Evolutionary conservation across 2,329 filamentous ascomycete genomes (phyloP).

Genomic region (Alternaria ventricosa): DNA sequence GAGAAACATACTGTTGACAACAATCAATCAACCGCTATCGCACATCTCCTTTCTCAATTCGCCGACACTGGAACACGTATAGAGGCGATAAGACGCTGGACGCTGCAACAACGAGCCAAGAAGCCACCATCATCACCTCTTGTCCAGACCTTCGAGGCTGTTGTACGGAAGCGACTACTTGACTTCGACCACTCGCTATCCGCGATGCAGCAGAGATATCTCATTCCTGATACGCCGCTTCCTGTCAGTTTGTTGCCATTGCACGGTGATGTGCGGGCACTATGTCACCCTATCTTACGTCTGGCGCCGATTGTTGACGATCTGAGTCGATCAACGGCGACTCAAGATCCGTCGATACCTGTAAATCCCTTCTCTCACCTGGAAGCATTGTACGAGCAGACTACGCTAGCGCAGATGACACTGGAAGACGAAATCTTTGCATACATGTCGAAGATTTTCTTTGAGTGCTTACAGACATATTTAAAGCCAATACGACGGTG

Average conservation of each 20-base stretch:
- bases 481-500: conserved; percentile 79
- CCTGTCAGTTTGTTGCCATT: conserved; percentile 72
- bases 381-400: conserved; percentile 76
- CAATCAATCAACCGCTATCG: conserved; percentile 40
- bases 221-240: conserved; percentile 60
- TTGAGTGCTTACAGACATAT: conserved; percentile 83
- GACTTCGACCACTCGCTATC: conserved; percentile 67
- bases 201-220: conserved; percentile 65
- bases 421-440: conserved; percentile 68
- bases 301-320: conserved; percentile 65
- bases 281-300: conserved; percentile 63
- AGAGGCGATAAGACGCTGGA: conserved; percentile 58
- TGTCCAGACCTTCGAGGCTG: conserved; percentile 74
- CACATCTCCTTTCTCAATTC: conserved; percentile 53
- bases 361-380: conserved; percentile 71
- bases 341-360: conserved; percentile 55
- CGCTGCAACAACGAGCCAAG: conserved; percentile 17
- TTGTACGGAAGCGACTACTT: conserved; percentile 63
- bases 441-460: conserved; percentile 73
- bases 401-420: conserved; percentile 72
- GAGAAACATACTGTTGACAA: conserved; percentile 50
- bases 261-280: conserved; percentile 62
- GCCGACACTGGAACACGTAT: conserved; percentile 58
- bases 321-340: conserved; percentile 33
- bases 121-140: conserved; percentile 44